These are phyloP conservation scores for Metschnikowia kunwiensis DNA, from an alignment of 805 yeast species.

Conservation along the genomic window DNA sequence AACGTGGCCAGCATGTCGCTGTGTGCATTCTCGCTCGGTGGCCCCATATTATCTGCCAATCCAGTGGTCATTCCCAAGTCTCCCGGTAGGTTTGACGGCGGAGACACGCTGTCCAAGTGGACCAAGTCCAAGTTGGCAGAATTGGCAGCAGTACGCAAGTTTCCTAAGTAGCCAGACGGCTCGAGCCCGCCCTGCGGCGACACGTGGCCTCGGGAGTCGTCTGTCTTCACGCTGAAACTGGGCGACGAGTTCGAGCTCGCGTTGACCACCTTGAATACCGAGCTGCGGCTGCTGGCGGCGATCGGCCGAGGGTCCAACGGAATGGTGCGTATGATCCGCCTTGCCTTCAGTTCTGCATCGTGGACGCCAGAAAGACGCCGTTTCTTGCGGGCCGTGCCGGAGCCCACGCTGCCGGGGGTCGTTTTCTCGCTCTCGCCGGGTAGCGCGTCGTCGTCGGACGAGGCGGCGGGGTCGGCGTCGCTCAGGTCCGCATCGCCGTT, in stretches of 20 bases:
- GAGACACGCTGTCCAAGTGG: too few species aligned
- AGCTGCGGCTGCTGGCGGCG: constrained; percentile 36
- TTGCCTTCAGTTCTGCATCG: constrained; percentile 68
- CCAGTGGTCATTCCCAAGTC: too few species aligned
- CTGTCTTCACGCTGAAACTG: constrained; percentile 13
- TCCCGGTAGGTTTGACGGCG: too few species aligned
- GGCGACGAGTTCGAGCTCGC: constrained; percentile 34
- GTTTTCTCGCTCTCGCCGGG: constrained; percentile 26
- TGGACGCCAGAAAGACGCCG: constrained; percentile 53
- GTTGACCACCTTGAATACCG: constrained; percentile 38
- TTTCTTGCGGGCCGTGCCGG: constrained; percentile 33
- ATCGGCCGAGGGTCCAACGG: constrained; percentile 86
- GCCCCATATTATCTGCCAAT: too few species aligned
- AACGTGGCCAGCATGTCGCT: constrained; percentile 18
- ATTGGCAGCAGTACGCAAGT: too few species aligned
- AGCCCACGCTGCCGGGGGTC: constrained; percentile 38
- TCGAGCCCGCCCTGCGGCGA: background rate
- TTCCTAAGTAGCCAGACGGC: too few species aligned
- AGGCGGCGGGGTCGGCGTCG: constrained; percentile 20
- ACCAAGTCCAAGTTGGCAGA: too few species aligned
- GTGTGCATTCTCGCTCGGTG: background rate
- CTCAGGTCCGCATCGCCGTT: constrained; percentile 24
- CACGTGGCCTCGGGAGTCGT: constrained; percentile 2
- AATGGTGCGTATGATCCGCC: constrained; percentile 71
- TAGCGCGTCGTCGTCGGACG: constrained; percentile 13